These are phyloP conservation scores for Pyrenophora graminea DNA, from an alignment of 2,329 filamentous ascomycete genomes.

Conservation along the genomic window DNA sequence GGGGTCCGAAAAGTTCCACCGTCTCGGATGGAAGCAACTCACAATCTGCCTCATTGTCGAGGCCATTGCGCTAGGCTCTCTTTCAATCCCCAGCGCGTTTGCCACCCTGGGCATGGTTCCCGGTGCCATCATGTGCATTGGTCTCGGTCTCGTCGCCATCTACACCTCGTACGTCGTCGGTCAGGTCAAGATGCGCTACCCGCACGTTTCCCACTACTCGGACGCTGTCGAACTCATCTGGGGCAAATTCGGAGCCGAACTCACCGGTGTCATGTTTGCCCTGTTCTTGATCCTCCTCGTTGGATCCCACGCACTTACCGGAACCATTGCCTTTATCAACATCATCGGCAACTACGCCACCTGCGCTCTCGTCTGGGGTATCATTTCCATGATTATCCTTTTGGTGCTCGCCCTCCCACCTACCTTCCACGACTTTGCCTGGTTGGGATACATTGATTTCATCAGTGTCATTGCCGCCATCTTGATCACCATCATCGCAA, in stretches of 20 bases:
- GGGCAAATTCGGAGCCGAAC: conserved; percentile 54
- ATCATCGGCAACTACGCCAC: conserved; percentile 61
- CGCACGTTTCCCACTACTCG: conserved; percentile 68
- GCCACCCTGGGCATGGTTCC: conserved; percentile 53
- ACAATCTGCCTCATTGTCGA: conserved; percentile 57
- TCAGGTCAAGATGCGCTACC: conserved; percentile 62
- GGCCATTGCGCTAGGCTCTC: conserved; percentile 54
- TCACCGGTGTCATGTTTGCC: conserved; percentile 63
- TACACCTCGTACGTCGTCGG: conserved; percentile 67
- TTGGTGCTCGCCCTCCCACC: conserved; percentile 65
- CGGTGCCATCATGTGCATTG: conserved; percentile 51
- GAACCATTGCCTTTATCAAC: conserved; percentile 69
- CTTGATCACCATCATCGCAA: conserved; percentile 69
- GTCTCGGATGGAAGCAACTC: conserved; percentile 56
- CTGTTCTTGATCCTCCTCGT: conserved; percentile 61
- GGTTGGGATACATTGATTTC: conserved; percentile 61
- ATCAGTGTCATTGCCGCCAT: conserved; percentile 68
- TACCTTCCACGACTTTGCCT: conserved; percentile 67
- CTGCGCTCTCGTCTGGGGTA: conserved; percentile 68
- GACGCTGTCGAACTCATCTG: conserved; percentile 69
- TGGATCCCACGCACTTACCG: conserved; percentile 72
- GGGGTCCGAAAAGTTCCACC: conserved; percentile 47
- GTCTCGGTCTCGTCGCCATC: conserved; percentile 61
- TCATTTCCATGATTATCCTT: conserved; percentile 64
- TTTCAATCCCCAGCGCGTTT: conserved; percentile 53